These are phyloP conservation scores for Herpotrichia juniperi DNA, from an alignment of 2,329 filamentous ascomycete genomes.

Conservation along the genomic window DNA sequence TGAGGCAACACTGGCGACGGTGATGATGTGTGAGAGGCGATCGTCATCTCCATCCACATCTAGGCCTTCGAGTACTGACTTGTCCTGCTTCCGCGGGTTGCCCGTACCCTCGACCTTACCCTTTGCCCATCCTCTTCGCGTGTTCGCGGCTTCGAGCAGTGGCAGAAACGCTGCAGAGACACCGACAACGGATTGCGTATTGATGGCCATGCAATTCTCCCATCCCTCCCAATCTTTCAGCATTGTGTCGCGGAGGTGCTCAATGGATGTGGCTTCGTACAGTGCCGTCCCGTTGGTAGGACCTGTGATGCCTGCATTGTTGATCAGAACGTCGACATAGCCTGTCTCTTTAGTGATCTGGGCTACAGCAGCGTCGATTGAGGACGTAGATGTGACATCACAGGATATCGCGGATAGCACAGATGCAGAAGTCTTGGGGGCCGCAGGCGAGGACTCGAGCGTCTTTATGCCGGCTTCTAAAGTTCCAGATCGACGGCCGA, in stretches of 20 bases:
- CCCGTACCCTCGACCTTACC: conserved; percentile 39
- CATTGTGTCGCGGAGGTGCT: conserved; percentile 51
- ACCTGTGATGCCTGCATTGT: conserved; percentile 58
- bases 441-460: conserved; percentile 39
- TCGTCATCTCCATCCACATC: conserved; percentile 38
- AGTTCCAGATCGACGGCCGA: conserved; percentile 50
- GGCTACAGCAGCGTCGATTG: conserved; percentile 49
- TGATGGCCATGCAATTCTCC: conserved; percentile 49
- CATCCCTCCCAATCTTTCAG: conserved; percentile 40
- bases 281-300: conserved; percentile 50
- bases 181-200: conserved; percentile 52
- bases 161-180: conserved; percentile 54
- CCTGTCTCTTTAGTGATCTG: conserved; percentile 50
- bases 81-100: conserved; percentile 30
- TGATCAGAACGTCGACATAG: conserved; percentile 59
- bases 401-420: conserved; percentile 50
- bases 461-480: conserved; percentile 48
- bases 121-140: conserved; percentile 45
- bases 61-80: conserved; percentile 17
- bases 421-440: conserved; percentile 19
- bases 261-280: conserved; percentile 51
- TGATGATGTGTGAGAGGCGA: conserved; percentile 55
- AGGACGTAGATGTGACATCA: conserved; percentile 51
- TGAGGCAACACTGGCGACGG: conserved; percentile 49
- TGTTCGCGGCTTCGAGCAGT: conserved; percentile 53